Base-by-base conservation (phyloP, 192 early-diverging fungal genomes). In the Coemansia guatemalensis region DNA sequence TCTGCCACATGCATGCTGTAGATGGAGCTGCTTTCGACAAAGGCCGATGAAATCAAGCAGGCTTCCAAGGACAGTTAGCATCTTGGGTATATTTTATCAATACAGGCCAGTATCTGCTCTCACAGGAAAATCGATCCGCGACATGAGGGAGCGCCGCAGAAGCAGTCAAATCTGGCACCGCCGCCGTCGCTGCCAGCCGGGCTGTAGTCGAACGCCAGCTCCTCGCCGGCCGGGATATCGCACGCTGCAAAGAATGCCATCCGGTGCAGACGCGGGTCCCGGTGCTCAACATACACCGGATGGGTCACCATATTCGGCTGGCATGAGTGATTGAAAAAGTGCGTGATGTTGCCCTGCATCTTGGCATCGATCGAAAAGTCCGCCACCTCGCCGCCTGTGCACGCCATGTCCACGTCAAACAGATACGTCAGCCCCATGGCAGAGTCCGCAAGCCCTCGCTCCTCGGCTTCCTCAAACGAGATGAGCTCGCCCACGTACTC, bases 251-350 rank as follows among this genome's bases (percentile, higher is more conserved):
- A 99, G 39, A 99, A 94, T 22, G 93, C 97, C 63, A 99, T 90
- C 11, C 94, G 86, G 56, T 91, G 86, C 48, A 81, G 69, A 21
- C 88, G 87, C 23, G 87, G 83, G 2, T 92, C 93, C 69, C 96
- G 97, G 50, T 98, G 93, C 53, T 93, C 83, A 23, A 88, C 87
- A 39, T 68, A 81, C 18, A 71, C 73, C 3, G 73, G 58, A 21
- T 65, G 29, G 54, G 70, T 65, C 54, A 63, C 62, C 68, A 93
- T 92, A 68, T 98, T 99, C 18, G 97, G 95, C 24, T 83, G 82
- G 75, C 97, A 99, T 39, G 91, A 93, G 79, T 99, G 97, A 78
- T 99, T 99, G 74, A 99, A 95, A 69, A 99, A 99, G 27, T 93
- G 87, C 24, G 95, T 89, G n/a, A 95, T 74, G 73, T 94, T 95